phyloP scores from a whole-genome alignment of 768 basidiomycete species.

The Cystofilobasidium macerans region DNA sequence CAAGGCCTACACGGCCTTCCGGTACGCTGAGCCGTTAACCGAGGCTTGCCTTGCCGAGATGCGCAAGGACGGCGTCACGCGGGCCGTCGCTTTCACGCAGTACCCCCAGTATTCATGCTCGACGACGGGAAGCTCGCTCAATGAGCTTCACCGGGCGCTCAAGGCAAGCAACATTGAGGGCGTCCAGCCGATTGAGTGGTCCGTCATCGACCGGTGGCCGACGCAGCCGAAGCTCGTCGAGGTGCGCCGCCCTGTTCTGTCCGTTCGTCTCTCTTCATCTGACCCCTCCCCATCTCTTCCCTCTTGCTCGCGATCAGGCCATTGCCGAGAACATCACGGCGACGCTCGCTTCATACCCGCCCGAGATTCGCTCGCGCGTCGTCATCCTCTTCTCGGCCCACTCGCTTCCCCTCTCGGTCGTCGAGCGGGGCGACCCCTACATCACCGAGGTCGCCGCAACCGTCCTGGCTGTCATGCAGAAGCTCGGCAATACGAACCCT shows the following conservation, averaged over 20 bases:
- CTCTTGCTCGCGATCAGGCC: conserved; percentile 47
- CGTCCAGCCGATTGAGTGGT: conserved; percentile 74
- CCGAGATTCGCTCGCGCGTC: conserved; percentile 54
- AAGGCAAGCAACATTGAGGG: conserved; percentile 33
- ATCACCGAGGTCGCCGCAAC: conserved; percentile 87
- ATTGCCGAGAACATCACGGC: conserved; percentile 78
- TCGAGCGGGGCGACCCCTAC: conserved; percentile 97
- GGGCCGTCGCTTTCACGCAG: conserved; percentile 92
- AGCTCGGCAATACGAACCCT: conserved; percentile 46
- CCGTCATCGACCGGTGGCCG: conserved; percentile 96
- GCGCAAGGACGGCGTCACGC: conserved; percentile 76
- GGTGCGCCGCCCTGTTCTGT: conserved; percentile 42
- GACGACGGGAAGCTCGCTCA: conserved; percentile 93
- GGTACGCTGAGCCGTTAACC: conserved; percentile 78
- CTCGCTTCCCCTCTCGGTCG: conserved; percentile 93
- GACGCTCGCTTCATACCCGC: conserved; percentile 60
- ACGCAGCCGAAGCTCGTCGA: conserved; percentile 89
- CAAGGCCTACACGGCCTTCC: conserved; percentile 90
- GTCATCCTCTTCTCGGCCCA: conserved; percentile 94
- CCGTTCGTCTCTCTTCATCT: background rate
- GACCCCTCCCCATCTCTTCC: conserved; percentile 4
- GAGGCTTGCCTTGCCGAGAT: conserved; percentile 69
- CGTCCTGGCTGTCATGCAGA: conserved; percentile 84
- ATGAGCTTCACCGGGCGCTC: conserved; percentile 57
- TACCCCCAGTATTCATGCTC: conserved; percentile 99